A percentile compares a stretch with the other conserved stretches of the same genome.
Conservation (phyloP, 208 protist species). For the Acanthamoeba castellanii region DNA sequence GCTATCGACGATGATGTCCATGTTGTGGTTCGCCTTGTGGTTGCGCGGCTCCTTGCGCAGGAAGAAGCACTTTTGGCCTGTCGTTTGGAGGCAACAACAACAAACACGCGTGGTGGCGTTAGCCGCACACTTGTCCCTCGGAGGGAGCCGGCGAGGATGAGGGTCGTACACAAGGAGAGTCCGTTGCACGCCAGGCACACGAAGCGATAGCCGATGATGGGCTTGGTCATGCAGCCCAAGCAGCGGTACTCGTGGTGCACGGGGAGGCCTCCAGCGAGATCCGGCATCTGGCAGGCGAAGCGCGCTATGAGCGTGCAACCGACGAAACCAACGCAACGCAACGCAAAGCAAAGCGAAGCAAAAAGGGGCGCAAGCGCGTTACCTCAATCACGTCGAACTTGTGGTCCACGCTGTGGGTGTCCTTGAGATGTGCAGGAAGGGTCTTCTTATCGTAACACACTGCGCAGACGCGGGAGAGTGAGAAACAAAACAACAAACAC, state of each 20-base stretch:
- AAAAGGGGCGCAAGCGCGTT: not conserved
- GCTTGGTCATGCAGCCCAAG: conserved; percentile 55
- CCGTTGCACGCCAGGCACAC: conserved; percentile 56
- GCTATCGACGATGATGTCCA: conserved; percentile 69
- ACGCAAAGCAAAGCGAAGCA: not conserved
- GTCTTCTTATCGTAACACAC: conserved; percentile 76
- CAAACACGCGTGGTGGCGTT: not conserved
- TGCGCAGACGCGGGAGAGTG: not conserved
- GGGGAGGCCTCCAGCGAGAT: conserved; percentile 42
- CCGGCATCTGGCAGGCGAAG: conserved; percentile 33
- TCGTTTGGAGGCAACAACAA: not conserved
- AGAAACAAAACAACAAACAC: not conserved
- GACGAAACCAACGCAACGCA: not conserved
- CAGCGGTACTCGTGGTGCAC: conserved; percentile 70
- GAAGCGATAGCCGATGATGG: conserved; percentile 72
- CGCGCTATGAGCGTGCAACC: not conserved
- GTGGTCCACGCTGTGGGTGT: conserved; percentile 24
- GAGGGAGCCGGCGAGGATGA: not conserved
- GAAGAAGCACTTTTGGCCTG: conserved; percentile 77
- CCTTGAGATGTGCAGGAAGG: conserved; percentile 13
- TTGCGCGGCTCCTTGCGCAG: conserved; percentile 68
- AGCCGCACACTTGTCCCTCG: not conserved
- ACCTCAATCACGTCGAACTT: conserved; percentile 73
- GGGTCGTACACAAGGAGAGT: conserved; percentile 23
- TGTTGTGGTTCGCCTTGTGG: conserved; percentile 72